These are phyloP conservation scores for Gonium pectorale DNA, from an alignment of 139 green algal genomes.

Conservation along the genomic window DNA sequence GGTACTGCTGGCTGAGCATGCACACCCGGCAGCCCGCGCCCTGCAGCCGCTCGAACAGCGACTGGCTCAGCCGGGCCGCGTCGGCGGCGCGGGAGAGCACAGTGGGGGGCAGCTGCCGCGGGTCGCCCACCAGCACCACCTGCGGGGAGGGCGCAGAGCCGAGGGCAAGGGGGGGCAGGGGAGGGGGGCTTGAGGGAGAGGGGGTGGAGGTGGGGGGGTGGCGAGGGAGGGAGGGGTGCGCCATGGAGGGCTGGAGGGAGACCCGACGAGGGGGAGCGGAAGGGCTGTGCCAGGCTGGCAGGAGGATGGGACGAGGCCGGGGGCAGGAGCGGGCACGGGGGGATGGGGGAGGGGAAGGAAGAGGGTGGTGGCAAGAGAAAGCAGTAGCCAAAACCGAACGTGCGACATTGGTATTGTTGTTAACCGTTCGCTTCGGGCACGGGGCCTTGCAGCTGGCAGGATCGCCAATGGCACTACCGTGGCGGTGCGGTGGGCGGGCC, in stretches of 20 bases:
- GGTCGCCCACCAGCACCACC: slow-evolving; percentile 83
- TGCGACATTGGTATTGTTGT: no score
- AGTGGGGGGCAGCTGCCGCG: slow-evolving; percentile 84
- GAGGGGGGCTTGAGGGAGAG: background rate
- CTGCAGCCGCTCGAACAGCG: slow-evolving; percentile 81
- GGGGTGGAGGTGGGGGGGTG: background rate
- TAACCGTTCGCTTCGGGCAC: no score
- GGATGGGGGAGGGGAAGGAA: no score
- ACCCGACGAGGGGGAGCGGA: background rate
- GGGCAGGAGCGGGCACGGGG: no score
- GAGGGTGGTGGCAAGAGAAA: no score
- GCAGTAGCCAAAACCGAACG: no score
- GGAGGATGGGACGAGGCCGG: no score
- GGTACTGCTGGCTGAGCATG: slow-evolving; percentile 80
- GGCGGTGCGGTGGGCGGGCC: no score
- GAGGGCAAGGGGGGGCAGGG: background rate
- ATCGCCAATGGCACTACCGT: no score
- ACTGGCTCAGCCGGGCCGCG: slow-evolving; percentile 63
- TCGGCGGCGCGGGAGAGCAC: slow-evolving; percentile 72
- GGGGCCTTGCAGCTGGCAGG: no score
- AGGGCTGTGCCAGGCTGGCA: no score
- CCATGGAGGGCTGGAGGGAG: background rate
- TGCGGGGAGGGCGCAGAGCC: background rate
- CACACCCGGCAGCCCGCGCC: slow-evolving; percentile 55
- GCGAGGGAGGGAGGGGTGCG: background rate